Evolutionary conservation across 768 basidiomycete species (phyloP).

Genomic region (Galerina marginata): DNA sequence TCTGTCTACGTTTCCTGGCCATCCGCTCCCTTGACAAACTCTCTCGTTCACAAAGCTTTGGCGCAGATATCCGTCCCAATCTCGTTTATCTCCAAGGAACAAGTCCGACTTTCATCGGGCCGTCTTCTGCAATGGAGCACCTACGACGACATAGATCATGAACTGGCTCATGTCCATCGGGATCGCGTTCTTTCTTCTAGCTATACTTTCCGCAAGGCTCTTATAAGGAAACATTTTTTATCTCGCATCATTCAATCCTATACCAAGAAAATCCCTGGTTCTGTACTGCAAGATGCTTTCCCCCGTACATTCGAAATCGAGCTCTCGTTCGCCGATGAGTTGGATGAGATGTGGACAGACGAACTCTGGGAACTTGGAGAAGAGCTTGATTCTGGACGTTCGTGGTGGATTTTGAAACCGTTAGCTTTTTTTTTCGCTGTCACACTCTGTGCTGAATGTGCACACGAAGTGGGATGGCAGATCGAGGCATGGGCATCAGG

Average conservation of each 20-base stretch:
- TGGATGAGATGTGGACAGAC: conserved; percentile 92
- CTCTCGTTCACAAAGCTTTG: conserved; percentile 50
- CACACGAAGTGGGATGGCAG: conserved; percentile 80
- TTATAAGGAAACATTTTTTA: conserved; percentile 95
- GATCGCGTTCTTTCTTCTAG: conserved; percentile 70
- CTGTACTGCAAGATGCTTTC: conserved; percentile 39
- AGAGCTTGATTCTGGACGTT: conserved; percentile 52
- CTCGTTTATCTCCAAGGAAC: conserved; percentile 17
- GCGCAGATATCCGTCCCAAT: conserved; percentile 25
- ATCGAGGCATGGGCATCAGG: conserved; percentile 93
- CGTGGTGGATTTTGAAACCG: conserved; percentile 98
- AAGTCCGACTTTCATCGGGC: conserved; percentile 12
- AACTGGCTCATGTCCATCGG: conserved; percentile 60
- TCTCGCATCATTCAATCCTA: conserved; percentile 76
- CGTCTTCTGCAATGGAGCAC: conserved; percentile 79
- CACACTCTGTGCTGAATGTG: conserved; percentile 8
- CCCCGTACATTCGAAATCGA: conserved; percentile 88
- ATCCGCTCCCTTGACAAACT: conserved; percentile 50
- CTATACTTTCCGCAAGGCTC: conserved; percentile 88
- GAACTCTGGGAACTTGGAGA: conserved; percentile 88
- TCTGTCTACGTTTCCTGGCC: conserved; percentile 52
- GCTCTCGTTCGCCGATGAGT: conserved; percentile 88
- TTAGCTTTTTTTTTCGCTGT: conserved; percentile 30
- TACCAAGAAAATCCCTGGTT: conserved; percentile 47
- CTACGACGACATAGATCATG: conserved; percentile 87